Evolutionary conservation across 2,329 filamentous ascomycete genomes (phyloP).

Genomic region (Botrytis cinerea): DNA sequence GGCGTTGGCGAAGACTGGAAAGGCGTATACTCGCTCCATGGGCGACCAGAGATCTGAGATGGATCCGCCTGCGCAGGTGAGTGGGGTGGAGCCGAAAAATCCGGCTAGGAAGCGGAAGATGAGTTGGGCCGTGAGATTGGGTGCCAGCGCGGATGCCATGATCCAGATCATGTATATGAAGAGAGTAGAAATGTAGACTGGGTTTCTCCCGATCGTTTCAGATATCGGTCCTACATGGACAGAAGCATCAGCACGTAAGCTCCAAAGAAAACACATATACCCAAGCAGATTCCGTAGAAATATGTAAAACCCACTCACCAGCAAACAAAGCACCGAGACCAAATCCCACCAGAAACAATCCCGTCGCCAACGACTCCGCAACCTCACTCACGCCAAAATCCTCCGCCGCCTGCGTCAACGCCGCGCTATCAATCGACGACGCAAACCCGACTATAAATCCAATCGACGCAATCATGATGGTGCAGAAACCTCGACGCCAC

Average conservation of each 20-base stretch:
- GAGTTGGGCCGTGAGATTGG: slow-evolving; percentile 19
- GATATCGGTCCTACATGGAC: not conserved
- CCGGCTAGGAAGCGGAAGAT: slow-evolving; percentile 20
- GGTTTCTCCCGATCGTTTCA: not conserved
- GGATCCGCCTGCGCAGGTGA: slow-evolving; percentile 62
- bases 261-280: not conserved
- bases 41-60: slow-evolving; percentile 54
- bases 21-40: not conserved
- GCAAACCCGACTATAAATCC: not conserved
- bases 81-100: slow-evolving; percentile 27
- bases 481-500: not conserved
- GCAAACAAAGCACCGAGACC: not conserved
- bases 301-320: not conserved
- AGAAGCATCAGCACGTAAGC: not conserved
- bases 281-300: too few relatives aligned
- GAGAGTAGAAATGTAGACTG: not conserved
- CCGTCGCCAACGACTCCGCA: not conserved
- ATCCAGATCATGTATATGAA: slow-evolving; percentile 5
- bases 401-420: slow-evolving; percentile 47
- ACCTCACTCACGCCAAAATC: slow-evolving; percentile 45
- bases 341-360: not conserved
- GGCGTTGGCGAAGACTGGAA: not conserved
- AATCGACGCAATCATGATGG: not conserved
- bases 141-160: not conserved
- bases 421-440: slow-evolving; percentile 46